Base-by-base conservation (phyloP, 2,329 filamentous ascomycete species). In the Penicillium sp. region DNA sequence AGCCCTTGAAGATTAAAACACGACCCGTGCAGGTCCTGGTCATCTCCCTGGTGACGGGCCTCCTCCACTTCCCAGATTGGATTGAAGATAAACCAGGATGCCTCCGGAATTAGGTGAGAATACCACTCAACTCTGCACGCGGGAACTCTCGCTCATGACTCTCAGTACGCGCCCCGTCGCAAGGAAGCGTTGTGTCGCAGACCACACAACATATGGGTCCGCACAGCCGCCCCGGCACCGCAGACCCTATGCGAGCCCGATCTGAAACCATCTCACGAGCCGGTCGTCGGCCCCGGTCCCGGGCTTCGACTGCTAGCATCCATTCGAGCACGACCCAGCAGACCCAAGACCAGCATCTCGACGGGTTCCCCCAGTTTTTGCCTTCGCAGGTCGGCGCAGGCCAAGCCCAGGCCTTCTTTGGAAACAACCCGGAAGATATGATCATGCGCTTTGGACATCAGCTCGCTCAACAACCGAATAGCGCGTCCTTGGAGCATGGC, bases 261-360 rank as follows among this genome's bases (percentile, higher is more conserved):
- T 72, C 70, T 6, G 69, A 69, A 52, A 69, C 64, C 22, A 56
- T 68, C n/a, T 71, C 70, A 10, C 64, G 68, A 41, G 64, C 60
- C 49, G 64, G 61, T 56, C 68, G 67, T 41, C 70, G 69, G 42
- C 69, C 72, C 41, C 64, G 71, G 44, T 75, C 72, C 27, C 63
- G 71, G 61, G 72, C 70, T 27, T 74, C 71, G 37, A 74, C 72
- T 8, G 67, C 71, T 27, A 75, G 72, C 51, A 69, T 74, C 40
- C 71, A 74, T 51, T 74, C 72, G n/a, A 72, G 64, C 49, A 69
- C 68, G 13, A 71, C 70, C 31, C 69, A 73, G 54, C 66, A 69
- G 46, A 69, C 67, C 26, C 69, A 70, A 42, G 69, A 72, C 40
- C 68, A 71, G 42, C 68, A 69, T 43, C 55, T 69, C 42, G 69